Evolutionary conservation across 2,329 filamentous ascomycete species (phyloP).

Genomic region (Neopestalotiopsis clavispora): DNA sequence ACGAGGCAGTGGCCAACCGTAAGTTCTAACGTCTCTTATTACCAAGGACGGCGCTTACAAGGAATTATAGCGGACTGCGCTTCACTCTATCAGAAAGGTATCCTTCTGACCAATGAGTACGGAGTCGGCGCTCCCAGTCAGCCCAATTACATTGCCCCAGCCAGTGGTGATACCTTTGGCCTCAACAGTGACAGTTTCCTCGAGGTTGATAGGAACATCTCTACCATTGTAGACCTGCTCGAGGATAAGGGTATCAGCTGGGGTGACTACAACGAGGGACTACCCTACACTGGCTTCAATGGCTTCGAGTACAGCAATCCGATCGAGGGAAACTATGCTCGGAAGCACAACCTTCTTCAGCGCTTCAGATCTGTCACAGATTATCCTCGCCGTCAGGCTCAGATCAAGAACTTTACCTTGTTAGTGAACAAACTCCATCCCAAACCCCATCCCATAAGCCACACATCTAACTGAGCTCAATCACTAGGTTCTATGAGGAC

Average conservation of each 20-base stretch:
- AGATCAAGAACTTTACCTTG: conserved; percentile 74
- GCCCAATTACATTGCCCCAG: conserved; percentile 75
- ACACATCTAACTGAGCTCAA: background rate
- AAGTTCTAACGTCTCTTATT: background rate
- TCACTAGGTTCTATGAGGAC: conserved; percentile 65
- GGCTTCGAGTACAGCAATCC: conserved; percentile 68
- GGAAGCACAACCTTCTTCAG: conserved; percentile 77
- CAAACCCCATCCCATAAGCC: too few species aligned
- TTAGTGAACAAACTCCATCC: background rate
- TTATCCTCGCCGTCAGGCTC: conserved; percentile 61
- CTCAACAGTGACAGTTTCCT: conserved; percentile 71
- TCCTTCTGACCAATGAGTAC: conserved; percentile 63
- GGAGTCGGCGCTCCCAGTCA: conserved; percentile 72
- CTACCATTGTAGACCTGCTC: conserved; percentile 69
- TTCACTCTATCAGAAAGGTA: conserved; percentile 60
- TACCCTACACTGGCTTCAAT: conserved; percentile 76
- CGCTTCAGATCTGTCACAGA: conserved; percentile 69
- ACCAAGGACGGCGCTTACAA: background rate
- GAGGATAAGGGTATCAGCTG: conserved; percentile 68
- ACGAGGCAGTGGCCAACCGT: conserved; percentile 12
- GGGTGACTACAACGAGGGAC: conserved; percentile 77
- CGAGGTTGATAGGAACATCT: conserved; percentile 62
- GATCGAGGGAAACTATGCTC: conserved; percentile 73
- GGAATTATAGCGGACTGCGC: conserved; percentile 3
- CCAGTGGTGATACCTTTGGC: conserved; percentile 75